A percentile compares a stretch with the other conserved stretches of the same genome.
Conservation (phyloP, 164 flowering plant genomes). For the Vitis rupestris region DNA sequence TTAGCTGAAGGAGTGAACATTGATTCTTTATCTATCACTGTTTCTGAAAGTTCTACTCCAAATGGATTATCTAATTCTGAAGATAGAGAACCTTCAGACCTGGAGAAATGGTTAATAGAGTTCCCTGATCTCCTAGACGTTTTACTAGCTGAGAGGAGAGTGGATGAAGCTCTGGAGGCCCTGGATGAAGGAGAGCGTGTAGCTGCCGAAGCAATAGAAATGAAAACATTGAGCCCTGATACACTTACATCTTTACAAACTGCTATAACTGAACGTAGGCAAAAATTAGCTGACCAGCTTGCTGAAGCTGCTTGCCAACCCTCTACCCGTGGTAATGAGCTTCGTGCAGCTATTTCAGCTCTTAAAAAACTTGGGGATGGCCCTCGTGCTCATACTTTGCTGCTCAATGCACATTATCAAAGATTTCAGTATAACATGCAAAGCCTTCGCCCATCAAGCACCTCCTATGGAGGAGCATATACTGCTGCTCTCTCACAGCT, state of each 20-base stretch:
- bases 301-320: conserved; percentile 92
- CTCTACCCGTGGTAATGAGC: conserved; percentile 85
- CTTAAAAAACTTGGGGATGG: conserved; percentile 95
- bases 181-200: conserved; percentile 84
- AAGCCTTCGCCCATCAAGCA: conserved; percentile 76
- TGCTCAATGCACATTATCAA: conserved; percentile 79
- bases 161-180: conserved; percentile 81
- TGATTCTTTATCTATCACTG: conserved; percentile 46
- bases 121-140: conserved; percentile 82
- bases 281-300: conserved; percentile 83
- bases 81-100: conserved; percentile 56
- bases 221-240: conserved; percentile 38
- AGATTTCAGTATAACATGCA: conserved; percentile 73
- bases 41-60: conserved; percentile 33
- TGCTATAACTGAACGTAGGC: conserved; percentile 64
- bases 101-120: conserved; percentile 77
- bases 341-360: conserved; percentile 85
- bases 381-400: conserved; percentile 80
- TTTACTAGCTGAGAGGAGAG: conserved; percentile 88
- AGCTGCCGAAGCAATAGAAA: conserved; percentile 56
- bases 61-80: conserved; percentile 31
- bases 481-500: conserved; percentile 91
- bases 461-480: conserved; percentile 88
- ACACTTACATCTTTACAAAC: conserved; percentile 45
- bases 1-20: conserved; percentile 81